Base-by-base conservation (phyloP, 352 stramenopile species). In the Pythium utonaiense region DNA sequence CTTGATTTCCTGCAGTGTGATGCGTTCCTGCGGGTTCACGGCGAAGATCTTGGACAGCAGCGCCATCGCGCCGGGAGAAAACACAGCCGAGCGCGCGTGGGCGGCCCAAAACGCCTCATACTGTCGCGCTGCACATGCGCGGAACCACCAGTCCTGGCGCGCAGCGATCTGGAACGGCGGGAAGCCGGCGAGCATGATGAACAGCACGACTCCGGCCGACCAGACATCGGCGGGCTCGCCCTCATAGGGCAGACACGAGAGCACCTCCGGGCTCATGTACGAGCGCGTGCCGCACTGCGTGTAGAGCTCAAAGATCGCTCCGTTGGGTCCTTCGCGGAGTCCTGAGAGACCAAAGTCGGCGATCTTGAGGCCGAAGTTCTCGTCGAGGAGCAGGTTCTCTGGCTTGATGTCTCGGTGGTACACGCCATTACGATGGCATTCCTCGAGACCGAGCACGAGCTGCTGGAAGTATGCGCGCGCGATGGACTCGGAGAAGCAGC, bases 261-360 rank as follows among this genome's bases (percentile, higher is more conserved):
- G 67, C 57, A 98, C 88, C 61, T 98, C 93, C 2, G 93, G 93
- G 44, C 88, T 95, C 89, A 97, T 97, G 73, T 98, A 98, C 66
- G 83, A 93, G 47, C 75, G 74, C 19, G 91, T 97, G 34, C 91
- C 93, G 63, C 91, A 98, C 64, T 96, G 75, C 50, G 93, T 96
- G 59, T 86, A 88, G 1, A 89, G 70, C 54, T 90, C 83, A n/a
- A 66, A 69, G 47, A 84, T 70, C 44, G 71, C 74, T 64, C 70
- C 84, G 44, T 86, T 80, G 0, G 80, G 59, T 45, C 77, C 77
- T 67, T 90, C 78, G 31, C 74, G 72, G 47, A 95, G 85, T 19
- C 95, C 96, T 6, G 94, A 97, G n/a, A 98, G 75, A 2, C 95
- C 95, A 76, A 99, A 98, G 57, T 99, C 95, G 6, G 90, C 95